phyloP scores from a whole-genome alignment of 1,139 yeast genomes.

The Candida frijolesensis region DNA sequence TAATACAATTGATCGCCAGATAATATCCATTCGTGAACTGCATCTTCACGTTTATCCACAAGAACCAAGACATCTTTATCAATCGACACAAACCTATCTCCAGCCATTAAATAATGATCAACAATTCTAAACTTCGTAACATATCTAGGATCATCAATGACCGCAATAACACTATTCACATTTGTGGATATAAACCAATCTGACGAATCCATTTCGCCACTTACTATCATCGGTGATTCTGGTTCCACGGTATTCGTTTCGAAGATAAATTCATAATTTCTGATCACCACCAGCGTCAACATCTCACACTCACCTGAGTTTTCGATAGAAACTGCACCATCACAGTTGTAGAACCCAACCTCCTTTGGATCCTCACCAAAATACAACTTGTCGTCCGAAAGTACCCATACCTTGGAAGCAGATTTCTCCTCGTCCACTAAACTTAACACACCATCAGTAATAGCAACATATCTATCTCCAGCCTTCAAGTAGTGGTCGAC shows the following conservation, averaged over 20 bases:
- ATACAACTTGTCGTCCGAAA: not conserved
- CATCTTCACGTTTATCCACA: not conserved
- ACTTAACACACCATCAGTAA: not conserved
- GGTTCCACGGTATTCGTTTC: not conserved
- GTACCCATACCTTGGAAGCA: not conserved
- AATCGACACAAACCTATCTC: not conserved
- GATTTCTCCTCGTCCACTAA: not conserved
- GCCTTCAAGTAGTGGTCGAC: not conserved
- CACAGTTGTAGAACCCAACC: not conserved
- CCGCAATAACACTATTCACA: not conserved
- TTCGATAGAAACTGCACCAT: not conserved
- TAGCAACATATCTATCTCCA: not conserved
- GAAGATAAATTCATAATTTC: not conserved
- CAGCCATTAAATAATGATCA: not conserved
- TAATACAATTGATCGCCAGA: not conserved
- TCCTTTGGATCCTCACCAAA: not conserved
- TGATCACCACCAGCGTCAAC: not conserved
- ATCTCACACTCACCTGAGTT: not conserved
- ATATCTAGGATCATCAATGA: not conserved
- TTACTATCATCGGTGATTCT: not conserved
- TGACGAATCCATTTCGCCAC: not conserved
- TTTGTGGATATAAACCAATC: not conserved
- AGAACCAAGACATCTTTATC: not conserved
- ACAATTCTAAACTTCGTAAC: not conserved
- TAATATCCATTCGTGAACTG: not conserved